phyloP scores from a whole-genome alignment of 2,329 filamentous ascomycete species.

The Tolypocladium endophyticum region DNA sequence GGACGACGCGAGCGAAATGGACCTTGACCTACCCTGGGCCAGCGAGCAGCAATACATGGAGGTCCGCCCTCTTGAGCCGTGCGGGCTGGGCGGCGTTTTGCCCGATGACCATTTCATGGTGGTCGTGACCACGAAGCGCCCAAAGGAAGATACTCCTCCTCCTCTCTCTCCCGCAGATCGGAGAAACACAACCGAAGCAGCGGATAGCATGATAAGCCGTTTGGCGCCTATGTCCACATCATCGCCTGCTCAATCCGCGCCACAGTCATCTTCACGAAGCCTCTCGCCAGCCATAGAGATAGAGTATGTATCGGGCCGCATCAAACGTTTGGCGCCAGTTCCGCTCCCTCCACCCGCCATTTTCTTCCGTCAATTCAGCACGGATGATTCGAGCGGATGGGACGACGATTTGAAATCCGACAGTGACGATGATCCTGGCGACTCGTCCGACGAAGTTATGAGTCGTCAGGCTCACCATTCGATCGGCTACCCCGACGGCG shows the following conservation, averaged over 20 bases:
- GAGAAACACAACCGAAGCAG: conserved; percentile 15
- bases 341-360: conserved; percentile 41
- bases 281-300: conserved; percentile 22
- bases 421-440: conserved; percentile 15
- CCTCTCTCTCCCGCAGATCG: neutral
- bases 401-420: conserved; percentile 18
- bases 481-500: conserved; percentile 28
- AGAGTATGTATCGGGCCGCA: conserved; percentile 31
- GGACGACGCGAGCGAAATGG: conserved; percentile 25
- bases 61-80: conserved; percentile 38
- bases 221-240: conserved; percentile 31
- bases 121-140: conserved; percentile 39
- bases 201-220: conserved; percentile 29
- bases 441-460: conserved; percentile 18
- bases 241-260: conserved; percentile 16
- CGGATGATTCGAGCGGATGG: conserved; percentile 24
- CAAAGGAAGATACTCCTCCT: conserved; percentile 15
- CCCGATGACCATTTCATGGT: conserved; percentile 57
- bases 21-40: conserved; percentile 37
- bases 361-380: conserved; percentile 38
- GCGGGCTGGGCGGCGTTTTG: conserved; percentile 46
- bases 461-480: conserved; percentile 26
- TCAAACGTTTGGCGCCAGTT: conserved; percentile 34
- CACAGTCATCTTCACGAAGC: neutral
- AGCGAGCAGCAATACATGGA: conserved; percentile 26